These are phyloP conservation scores for Trichophyton verrucosum DNA, from an alignment of 2,329 filamentous ascomycete genomes.

Conservation along the genomic window DNA sequence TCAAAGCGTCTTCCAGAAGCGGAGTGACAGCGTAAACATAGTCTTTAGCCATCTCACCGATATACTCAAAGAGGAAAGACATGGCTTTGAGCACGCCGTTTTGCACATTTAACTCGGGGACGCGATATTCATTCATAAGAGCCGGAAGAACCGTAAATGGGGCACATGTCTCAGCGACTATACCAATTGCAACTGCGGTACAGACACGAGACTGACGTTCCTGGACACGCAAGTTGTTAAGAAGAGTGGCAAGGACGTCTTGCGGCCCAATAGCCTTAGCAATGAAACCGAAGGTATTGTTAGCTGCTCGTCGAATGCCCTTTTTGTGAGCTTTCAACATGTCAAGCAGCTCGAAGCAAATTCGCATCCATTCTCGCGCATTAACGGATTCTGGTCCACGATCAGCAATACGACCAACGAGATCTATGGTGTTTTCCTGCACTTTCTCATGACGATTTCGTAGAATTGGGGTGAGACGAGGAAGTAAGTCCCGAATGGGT, in stretches of 20 bases:
- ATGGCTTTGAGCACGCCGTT: slow-evolving; percentile 96
- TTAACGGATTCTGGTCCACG: slow-evolving; percentile 93
- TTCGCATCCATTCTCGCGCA: slow-evolving; percentile 98
- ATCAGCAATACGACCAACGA: slow-evolving; percentile 95
- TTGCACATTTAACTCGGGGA: slow-evolving; percentile 95
- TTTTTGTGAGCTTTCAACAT: slow-evolving; percentile 99
- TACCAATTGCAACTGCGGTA: slow-evolving; percentile 95
- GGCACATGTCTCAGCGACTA: slow-evolving; percentile 94
- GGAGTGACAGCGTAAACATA: slow-evolving; percentile 98
- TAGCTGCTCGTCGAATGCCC: slow-evolving; percentile 91
- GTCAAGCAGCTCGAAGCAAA: slow-evolving; percentile 95
- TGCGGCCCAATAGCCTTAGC: slow-evolving; percentile 97
- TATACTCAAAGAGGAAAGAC: slow-evolving; percentile 97
- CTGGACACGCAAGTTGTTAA: slow-evolving; percentile 94
- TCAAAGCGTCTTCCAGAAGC: slow-evolving; percentile 87
- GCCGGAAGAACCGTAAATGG: slow-evolving; percentile 98
- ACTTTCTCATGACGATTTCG: slow-evolving; percentile 98
- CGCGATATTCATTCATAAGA: slow-evolving; percentile 98
- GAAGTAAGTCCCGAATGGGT: slow-evolving; percentile 89
- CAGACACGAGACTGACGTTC: slow-evolving; percentile 97
- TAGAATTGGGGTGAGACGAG: slow-evolving; percentile 90
- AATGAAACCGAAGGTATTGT: slow-evolving; percentile 99
- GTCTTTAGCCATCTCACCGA: slow-evolving; percentile 98
- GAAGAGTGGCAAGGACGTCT: slow-evolving; percentile 85
- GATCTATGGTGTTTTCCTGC: slow-evolving; percentile 96